These are phyloP conservation scores for Arachis hypogaea DNA, from an alignment of 306 rosid species.

Conservation along the genomic window DNA sequence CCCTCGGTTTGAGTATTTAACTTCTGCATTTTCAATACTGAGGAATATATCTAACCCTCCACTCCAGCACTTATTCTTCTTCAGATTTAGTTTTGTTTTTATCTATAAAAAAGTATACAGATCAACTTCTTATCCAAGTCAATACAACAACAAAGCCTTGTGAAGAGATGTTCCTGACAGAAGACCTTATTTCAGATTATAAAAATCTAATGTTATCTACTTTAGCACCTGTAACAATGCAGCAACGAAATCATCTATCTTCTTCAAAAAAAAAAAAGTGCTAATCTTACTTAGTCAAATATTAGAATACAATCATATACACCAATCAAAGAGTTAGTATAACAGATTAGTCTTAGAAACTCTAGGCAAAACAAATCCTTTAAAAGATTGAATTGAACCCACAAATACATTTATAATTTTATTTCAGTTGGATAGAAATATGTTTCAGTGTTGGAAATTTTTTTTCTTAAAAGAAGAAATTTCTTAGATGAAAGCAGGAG, in stretches of 20 bases:
- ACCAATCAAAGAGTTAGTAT: background rate
- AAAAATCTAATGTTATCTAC: background rate
- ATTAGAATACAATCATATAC: background rate
- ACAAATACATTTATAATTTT: background rate
- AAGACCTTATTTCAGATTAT: background rate
- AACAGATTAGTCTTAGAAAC: background rate
- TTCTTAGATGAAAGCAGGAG: too few species aligned
- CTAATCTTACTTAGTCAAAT: background rate
- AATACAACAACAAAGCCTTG: background rate
- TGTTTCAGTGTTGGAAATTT: background rate
- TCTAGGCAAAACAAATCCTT: background rate
- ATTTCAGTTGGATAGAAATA: background rate
- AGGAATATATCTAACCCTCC: background rate
- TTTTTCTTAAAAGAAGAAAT: too few species aligned
- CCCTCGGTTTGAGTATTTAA: background rate
- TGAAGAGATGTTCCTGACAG: background rate
- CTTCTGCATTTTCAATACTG: background rate
- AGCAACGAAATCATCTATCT: background rate
- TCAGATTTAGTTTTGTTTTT: background rate
- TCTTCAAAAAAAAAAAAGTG: background rate
- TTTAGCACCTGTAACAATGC: conserved; percentile 3
- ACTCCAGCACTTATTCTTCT: background rate
- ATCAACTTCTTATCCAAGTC: background rate
- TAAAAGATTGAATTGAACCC: background rate
- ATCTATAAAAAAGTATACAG: background rate